Base-by-base conservation (phyloP, 768 basidiomycete genomes). In the Omphalotus guepiniiformis region DNA sequence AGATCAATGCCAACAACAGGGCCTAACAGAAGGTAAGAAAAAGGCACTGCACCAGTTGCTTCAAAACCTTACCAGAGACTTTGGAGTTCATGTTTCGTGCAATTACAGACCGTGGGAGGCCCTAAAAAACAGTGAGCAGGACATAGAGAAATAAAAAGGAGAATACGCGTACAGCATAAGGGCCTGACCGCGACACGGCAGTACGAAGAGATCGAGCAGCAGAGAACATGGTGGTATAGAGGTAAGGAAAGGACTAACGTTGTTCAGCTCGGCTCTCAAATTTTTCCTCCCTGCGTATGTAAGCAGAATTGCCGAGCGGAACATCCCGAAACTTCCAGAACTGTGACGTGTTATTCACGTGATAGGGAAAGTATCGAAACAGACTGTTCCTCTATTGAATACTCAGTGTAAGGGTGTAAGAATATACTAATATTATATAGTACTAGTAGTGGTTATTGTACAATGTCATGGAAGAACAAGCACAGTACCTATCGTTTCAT, bases 1-100 rank as follows among this genome's bases (percentile, higher is more conserved):
- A 98, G 76, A 73, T 97, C 94, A 74, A 98, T 97, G 74, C 94
- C 92, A 66, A 94, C 77, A 50, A 96, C 92, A 42, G 93, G 90
- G 53, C 88, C 89, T 85, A 27, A 25, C 23, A 38, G 25, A 27
- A 26, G 47, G 27, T 41, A 11, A 42, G 29, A 42, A 40, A 47
- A 28, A 9, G 19, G n/a, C 13, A 22, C 35, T 45, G 15, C 29
- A 40, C 41, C 44, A 32, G 55, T 21, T 23, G 23, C 50, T 34
- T 53, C 45, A 55, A 58, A 49, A 44, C 65, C 82, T 34, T 53
- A 88, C 88, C 93, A 53, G 76, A 82, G 67, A 95, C 88, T 80
- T 50, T 51, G 38, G 87, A 82, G 76, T 93, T 93, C 90, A 94
- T 93, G 74, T 85, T 91, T 68, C 93, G 83, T 58, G 88, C 88